Percentiles rank a stretch among this genome's conserved stretches.
These are phyloP conservation scores for Fusarium longipes DNA, from an alignment of 2,329 filamentous ascomycete genomes.

Conservation along the genomic window DNA sequence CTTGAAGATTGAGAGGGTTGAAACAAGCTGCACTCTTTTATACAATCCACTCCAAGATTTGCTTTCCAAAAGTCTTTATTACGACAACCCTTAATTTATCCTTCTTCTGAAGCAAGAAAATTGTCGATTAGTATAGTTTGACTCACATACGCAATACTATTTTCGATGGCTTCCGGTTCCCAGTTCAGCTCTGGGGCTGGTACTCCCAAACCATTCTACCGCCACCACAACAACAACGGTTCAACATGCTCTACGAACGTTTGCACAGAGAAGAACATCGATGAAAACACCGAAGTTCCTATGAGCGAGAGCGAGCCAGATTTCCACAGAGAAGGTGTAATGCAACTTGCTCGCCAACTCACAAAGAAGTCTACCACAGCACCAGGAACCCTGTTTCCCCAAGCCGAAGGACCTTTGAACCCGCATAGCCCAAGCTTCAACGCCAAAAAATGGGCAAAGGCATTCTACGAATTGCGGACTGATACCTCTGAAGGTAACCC, in stretches of 20 bases:
- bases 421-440: slow-evolving; percentile 56
- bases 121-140: accelerated
- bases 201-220: neutral
- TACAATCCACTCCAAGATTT: neutral
- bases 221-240: slow-evolving; percentile 10
- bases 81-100: neutral
- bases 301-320: slow-evolving; percentile 12
- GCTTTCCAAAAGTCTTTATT: neutral
- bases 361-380: slow-evolving; percentile 44
- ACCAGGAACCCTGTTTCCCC: slow-evolving; percentile 46
- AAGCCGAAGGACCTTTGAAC: slow-evolving; percentile 49
- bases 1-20: neutral
- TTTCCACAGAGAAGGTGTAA: slow-evolving; percentile 34
- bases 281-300: slow-evolving; percentile 3
- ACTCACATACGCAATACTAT: neutral
- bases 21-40: neutral
- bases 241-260: slow-evolving; percentile 34
- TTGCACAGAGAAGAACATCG: slow-evolving; percentile 31
- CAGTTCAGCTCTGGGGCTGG: slow-evolving; percentile 15
- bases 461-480: slow-evolving; percentile 47
- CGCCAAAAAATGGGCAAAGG: slow-evolving; percentile 57
- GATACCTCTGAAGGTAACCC: slow-evolving; percentile 43
- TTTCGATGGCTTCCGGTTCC: slow-evolving; percentile 21
- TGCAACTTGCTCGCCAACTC: slow-evolving; percentile 47
- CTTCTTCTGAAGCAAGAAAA: neutral